Conservation (phyloP, 495 filamentous ascomycete genomes). For the Hypoxylon fuscum region DNA sequence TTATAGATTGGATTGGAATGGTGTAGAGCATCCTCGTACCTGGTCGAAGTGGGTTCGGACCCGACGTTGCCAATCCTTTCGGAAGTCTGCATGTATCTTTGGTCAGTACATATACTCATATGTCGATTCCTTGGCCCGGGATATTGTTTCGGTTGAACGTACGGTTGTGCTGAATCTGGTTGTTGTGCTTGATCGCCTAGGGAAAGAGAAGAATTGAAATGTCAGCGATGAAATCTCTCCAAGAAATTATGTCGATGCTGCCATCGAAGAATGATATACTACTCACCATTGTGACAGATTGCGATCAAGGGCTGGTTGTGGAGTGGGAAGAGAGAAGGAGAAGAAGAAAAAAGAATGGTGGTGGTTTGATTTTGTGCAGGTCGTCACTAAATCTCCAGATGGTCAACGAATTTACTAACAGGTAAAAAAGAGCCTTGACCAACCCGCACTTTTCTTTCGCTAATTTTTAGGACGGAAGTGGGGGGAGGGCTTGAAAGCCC, state of each 20-base stretch:
- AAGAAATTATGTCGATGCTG: neutral
- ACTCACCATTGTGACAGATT: conserved; percentile 73
- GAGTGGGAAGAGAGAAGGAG: too few species aligned
- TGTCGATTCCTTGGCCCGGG: conserved; percentile 26
- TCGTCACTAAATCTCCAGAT: conserved; percentile 44
- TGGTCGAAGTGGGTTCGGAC: conserved; percentile 99
- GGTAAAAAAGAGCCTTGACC: conserved; percentile 22
- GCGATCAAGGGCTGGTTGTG: conserved; percentile 61
- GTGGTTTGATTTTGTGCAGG: conserved; percentile 37
- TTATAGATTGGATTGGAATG: too few species aligned
- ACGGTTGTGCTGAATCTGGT: conserved; percentile 98
- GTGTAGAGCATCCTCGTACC: conserved; percentile 65
- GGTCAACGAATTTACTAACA: conserved; percentile 44
- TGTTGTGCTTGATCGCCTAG: conserved; percentile 99
- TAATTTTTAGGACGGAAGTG: conserved; percentile 58
- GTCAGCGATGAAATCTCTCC: conserved; percentile 30
- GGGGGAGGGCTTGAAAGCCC: conserved; percentile 60
- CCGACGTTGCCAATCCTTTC: conserved; percentile 99
- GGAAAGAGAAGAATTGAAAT: conserved; percentile 42
- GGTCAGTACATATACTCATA: conserved; percentile 30
- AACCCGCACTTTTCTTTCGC: conserved; percentile 55
- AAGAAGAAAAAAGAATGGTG: conserved; percentile 40
- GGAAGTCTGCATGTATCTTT: conserved; percentile 79
- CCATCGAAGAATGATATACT: neutral
- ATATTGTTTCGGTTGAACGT: conserved; percentile 50